phyloP scores from a whole-genome alignment of 2,329 filamentous ascomycete genomes.

The Plectosphaerella cucumerina region DNA sequence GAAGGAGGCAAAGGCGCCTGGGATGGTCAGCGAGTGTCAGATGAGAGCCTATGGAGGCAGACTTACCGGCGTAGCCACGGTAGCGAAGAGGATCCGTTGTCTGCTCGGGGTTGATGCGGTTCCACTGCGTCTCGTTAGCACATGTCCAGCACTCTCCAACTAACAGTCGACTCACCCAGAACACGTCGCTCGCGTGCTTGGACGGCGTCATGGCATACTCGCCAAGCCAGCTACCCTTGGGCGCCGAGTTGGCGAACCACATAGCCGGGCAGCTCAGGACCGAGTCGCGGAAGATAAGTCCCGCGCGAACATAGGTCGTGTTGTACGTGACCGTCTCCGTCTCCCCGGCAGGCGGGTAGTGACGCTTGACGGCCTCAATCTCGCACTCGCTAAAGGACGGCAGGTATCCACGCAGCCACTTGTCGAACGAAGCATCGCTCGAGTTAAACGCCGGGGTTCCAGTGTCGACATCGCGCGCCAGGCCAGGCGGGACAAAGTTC shows the following conservation, averaged over 20 bases:
- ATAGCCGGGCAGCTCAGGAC: constrained; percentile 56
- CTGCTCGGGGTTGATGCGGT: constrained; percentile 49
- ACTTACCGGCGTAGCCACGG: constrained; percentile 37
- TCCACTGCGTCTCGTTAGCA: constrained; percentile 40
- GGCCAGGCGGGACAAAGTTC: constrained; percentile 52
- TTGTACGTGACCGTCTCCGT: constrained; percentile 48
- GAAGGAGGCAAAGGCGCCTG: constrained; percentile 57
- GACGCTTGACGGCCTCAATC: constrained; percentile 28
- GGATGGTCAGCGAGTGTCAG: background rate
- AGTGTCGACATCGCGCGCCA: constrained; percentile 27
- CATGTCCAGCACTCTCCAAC: too few relatives aligned
- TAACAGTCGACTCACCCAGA: constrained; percentile 38
- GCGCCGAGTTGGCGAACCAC: constrained; percentile 47
- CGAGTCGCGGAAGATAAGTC: constrained; percentile 53
- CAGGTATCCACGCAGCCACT: constrained; percentile 51
- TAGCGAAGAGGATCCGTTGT: constrained; percentile 48
- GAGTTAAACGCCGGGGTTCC: constrained; percentile 43
- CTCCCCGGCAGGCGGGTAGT: constrained; percentile 44
- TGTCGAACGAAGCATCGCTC: constrained; percentile 41
- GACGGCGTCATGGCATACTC: constrained; percentile 59
- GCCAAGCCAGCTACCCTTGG: constrained; percentile 44
- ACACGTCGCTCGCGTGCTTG: constrained; percentile 53
- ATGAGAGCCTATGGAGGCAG: background rate
- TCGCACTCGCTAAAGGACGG: constrained; percentile 38
- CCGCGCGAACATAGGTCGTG: constrained; percentile 46